These are phyloP conservation scores for Hypericum androsaemum DNA, from an alignment of 345 rosid genomes.

Conservation along the genomic window DNA sequence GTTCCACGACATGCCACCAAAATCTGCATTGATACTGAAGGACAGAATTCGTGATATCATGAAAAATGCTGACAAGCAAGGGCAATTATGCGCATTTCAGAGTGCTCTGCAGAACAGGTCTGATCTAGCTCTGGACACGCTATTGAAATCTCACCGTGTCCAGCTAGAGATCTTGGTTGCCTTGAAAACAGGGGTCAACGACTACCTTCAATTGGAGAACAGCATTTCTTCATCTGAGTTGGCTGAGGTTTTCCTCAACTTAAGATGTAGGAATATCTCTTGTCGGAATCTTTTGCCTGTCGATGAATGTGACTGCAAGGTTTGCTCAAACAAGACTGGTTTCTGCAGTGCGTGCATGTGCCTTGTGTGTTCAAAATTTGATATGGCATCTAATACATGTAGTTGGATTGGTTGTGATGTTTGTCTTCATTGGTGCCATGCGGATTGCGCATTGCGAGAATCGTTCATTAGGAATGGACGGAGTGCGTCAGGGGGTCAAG, in stretches of 20 bases:
- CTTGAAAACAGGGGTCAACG: conserved; percentile 55
- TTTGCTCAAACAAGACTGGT: conserved; percentile 72
- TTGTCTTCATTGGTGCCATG: conserved; percentile 97
- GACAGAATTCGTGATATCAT: conserved; percentile 67
- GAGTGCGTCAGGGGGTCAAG: conserved; percentile 44
- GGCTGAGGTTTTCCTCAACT: conserved; percentile 78
- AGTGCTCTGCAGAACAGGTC: conserved; percentile 51
- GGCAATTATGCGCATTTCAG: conserved; percentile 38
- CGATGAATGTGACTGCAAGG: conserved; percentile 91
- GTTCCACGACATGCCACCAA: conserved; percentile 68
- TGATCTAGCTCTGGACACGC: conserved; percentile 51
- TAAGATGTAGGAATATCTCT: conserved; percentile 67
- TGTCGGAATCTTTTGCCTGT: conserved; percentile 69
- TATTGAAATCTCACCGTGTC: conserved; percentile 51
- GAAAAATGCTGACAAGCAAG: conserved; percentile 53
- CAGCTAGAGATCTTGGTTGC: conserved; percentile 88
- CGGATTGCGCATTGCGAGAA: conserved; percentile 77
- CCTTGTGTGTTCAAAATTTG: conserved; percentile 84
- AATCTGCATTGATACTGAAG: conserved; percentile 49
- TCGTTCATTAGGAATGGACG: conserved; percentile 69
- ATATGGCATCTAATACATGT: conserved; percentile 89
- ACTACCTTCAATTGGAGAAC: conserved; percentile 51
- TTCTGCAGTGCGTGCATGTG: conserved; percentile 97
- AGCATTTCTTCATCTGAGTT: conserved; percentile 50
- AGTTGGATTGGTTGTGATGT: conserved; percentile 99